Conservation (phyloP, 1,284 basidiomycete species). For the Fomitopsis betulina region DNA sequence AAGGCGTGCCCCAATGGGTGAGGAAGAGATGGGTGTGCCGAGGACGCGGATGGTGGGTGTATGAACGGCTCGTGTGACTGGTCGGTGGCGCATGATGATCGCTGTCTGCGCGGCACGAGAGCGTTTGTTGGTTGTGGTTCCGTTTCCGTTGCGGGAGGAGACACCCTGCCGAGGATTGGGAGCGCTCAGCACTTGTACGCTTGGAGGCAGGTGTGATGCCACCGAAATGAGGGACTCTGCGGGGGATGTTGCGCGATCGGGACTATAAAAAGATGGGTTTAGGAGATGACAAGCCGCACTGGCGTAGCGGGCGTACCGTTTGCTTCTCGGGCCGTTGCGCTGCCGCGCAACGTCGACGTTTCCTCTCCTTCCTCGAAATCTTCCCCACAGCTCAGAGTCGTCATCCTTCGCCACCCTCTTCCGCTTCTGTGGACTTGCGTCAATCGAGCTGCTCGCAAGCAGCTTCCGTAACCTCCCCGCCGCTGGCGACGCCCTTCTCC, state of each 20-base stretch:
- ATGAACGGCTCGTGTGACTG: constrained; percentile 29
- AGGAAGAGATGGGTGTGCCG: constrained; percentile 38
- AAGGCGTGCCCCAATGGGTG: constrained; percentile 27
- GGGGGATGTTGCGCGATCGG: constrained; percentile 62
- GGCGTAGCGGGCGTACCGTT: constrained; percentile 44
- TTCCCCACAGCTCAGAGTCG: constrained; percentile 44
- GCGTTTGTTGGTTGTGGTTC: constrained; percentile 22
- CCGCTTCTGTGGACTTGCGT: constrained; percentile 54
- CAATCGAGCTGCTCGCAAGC: constrained; percentile 20
- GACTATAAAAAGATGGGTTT: not conserved
- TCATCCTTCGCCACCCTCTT: constrained; percentile 56
- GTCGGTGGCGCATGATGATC: constrained; percentile 18
- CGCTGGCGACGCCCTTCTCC: constrained; percentile 53
- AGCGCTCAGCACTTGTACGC: not conserved
- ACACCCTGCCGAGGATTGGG: constrained; percentile 18
- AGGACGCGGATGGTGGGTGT: constrained; percentile 33
- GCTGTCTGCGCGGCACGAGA: constrained; percentile 21
- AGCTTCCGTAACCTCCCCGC: constrained; percentile 32
- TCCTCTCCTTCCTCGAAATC: constrained; percentile 40
- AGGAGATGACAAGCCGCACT: not conserved
- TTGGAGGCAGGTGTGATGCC: constrained; percentile 44
- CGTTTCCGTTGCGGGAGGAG: constrained; percentile 16
- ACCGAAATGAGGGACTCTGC: constrained; percentile 68
- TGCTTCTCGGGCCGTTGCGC: constrained; percentile 47
- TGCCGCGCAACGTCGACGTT: constrained; percentile 34